Evolutionary conservation across 768 basidiomycete species (phyloP).

Genomic region (Psilocybe cyanescens): DNA sequence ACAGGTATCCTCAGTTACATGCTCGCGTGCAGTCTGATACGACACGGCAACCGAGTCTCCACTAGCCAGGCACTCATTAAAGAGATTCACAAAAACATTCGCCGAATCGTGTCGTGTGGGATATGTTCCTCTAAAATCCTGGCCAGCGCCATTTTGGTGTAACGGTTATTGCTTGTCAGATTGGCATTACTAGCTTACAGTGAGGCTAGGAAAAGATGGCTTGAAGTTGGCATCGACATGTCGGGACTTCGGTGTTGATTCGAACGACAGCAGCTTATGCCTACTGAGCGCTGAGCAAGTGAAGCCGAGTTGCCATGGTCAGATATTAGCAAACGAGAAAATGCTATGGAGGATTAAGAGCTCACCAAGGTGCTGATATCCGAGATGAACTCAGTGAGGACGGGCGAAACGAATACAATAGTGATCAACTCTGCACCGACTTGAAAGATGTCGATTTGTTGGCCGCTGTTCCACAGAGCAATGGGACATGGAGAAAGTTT

Average conservation of each 20-base stretch:
- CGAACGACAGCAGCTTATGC: no score
- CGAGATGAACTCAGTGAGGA: no score
- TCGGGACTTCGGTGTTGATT: neutral
- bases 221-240: neutral
- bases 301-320: neutral
- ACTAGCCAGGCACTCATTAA: conserved; percentile 48
- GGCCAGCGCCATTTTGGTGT: no score
- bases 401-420: no score
- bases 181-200: neutral
- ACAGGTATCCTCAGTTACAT: neutral
- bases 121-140: conserved; percentile 28
- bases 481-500: no score
- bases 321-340: neutral
- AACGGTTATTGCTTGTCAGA: neutral
- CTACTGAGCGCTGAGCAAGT: neutral
- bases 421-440: no score
- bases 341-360: neutral
- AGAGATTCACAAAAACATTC: conserved; percentile 43
- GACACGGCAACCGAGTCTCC: conserved; percentile 40
- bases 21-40: conserved; percentile 19
- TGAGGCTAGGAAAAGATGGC: neutral
- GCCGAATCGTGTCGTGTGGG: conserved; percentile 40
- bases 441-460: no score
- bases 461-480: no score
- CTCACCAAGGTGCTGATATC: no score